Evolutionary conservation across 495 filamentous ascomycete genomes (phyloP), one percentile per base, ranked within the genome.

Genomic region (Aspergillus leporis): DNA sequence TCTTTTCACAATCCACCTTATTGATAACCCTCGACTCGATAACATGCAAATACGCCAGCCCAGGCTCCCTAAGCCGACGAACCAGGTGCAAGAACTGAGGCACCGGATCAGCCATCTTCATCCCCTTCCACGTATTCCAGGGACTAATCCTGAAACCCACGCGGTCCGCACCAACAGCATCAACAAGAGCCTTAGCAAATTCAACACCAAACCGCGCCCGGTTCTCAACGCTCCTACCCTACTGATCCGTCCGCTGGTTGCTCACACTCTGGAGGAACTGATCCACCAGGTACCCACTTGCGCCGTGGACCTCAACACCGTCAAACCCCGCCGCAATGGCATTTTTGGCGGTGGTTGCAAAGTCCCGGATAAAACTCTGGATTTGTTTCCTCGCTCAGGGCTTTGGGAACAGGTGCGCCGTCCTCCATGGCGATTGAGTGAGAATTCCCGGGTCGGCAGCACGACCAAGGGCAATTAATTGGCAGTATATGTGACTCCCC

Each of bases 201-300:
- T 88, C 87, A 6, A 88, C 47, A 3, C 66, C 76, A 51, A 92
- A 85, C 13, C 85, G 77, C 5, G 81, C 72, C 40, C 89, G 76
- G 58, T 88, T 89, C 73, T 87, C 86, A 34, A 89, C 64, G 60
- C 78, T 86, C 21, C 88, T 87, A 16, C 89, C 89, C 66, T 83
- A 91, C 12, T 58, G 38, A 68, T 91, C 88, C 8, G 77, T 84
- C 5, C 88, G 79, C 58, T 78, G 60, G 70, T 91, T 91, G 56
- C 62, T 71, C 14, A 63, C 73, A 57, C 85, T 81, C 62, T 88
- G 86, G 5, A 77, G 69, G 72, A 93, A 92, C 68, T 92, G 90
- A 62, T 93, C 87, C 34, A 89, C 69, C 22, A 93, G 73, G 59
- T 90, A 92, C 6, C 88, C 89, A 60, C 92, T 91, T 2, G 87